Percentiles rank a stretch among this genome's conserved stretches.
Evolutionary conservation across 2,329 filamentous ascomycete genomes (phyloP).

Genomic region (Berkeleyomyces basicola): DNA sequence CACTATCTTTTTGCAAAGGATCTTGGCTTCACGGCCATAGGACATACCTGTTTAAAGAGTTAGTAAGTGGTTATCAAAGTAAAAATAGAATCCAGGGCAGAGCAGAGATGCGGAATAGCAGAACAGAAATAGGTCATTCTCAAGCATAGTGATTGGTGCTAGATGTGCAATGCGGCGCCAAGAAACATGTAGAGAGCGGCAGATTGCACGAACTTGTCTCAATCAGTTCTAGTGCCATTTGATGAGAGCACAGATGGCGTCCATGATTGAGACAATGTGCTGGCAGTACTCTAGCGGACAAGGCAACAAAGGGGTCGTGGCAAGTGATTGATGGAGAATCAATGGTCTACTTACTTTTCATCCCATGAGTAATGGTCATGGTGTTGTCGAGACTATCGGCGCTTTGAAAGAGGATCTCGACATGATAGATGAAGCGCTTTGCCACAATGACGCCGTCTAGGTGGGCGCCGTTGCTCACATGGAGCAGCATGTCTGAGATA

Average conservation of each 20-base stretch:
- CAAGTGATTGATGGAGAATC: background rate
- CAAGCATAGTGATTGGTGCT: background rate
- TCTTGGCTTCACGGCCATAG: slow-evolving; percentile 89
- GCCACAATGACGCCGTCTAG: slow-evolving; percentile 88
- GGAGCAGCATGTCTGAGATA: slow-evolving; percentile 96
- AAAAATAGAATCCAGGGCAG: too few species aligned
- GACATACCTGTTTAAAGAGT: slow-evolving; percentile 49
- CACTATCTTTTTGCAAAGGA: slow-evolving; percentile 98
- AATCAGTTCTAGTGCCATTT: background rate
- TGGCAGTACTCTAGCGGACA: background rate
- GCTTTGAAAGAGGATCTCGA: slow-evolving; percentile 79
- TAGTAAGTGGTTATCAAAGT: background rate
- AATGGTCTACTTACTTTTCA: slow-evolving; percentile 45
- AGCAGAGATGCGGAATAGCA: background rate
- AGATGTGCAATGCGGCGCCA: background rate
- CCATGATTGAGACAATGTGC: background rate
- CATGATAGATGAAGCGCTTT: slow-evolving; percentile 89
- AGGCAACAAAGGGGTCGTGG: background rate
- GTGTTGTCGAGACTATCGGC: slow-evolving; percentile 70
- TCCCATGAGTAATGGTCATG: slow-evolving; percentile 28
- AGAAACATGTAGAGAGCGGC: background rate
- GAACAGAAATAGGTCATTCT: background rate
- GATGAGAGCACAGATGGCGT: background rate
- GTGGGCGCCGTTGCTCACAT: slow-evolving; percentile 95
- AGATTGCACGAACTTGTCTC: background rate